Evolutionary conservation across 805 yeast species (phyloP).

Genomic region (Lachancea sp.): DNA sequence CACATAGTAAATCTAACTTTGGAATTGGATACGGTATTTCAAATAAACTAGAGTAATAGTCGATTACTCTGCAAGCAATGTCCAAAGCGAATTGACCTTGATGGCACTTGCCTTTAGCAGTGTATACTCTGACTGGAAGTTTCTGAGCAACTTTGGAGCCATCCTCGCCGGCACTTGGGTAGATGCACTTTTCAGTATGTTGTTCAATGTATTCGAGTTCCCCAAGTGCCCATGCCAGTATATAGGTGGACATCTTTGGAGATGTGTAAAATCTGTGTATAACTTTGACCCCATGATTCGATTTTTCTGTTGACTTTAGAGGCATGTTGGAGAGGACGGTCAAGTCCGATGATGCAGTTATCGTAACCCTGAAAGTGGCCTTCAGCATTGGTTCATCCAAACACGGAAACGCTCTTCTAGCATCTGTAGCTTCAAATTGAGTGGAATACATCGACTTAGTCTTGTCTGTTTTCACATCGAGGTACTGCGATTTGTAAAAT

Average conservation of each 20-base stretch:
- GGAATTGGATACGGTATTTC: slow-evolving; percentile 74
- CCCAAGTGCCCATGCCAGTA: slow-evolving; percentile 68
- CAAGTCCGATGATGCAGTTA: slow-evolving; percentile 44
- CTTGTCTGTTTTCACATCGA: slow-evolving; percentile 36
- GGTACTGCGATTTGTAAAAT: slow-evolving; percentile 60
- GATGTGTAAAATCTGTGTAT: slow-evolving; percentile 52
- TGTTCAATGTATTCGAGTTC: slow-evolving; percentile 58
- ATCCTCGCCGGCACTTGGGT: slow-evolving; percentile 14
- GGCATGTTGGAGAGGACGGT: slow-evolving; percentile 69
- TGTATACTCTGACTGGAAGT: slow-evolving; percentile 63
- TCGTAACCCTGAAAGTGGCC: slow-evolving; percentile 55
- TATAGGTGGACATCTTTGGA: slow-evolving; percentile 68
- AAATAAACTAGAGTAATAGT: slow-evolving; percentile 59
- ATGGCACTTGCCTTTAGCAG: slow-evolving; percentile 49
- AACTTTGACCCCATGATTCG: slow-evolving; percentile 35
- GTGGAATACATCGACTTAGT: slow-evolving; percentile 27
- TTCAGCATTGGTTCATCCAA: slow-evolving; percentile 68
- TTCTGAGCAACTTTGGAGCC: slow-evolving; percentile 22
- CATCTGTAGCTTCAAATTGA: slow-evolving; percentile 66
- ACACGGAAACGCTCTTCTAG: slow-evolving; percentile 72
- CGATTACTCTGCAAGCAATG: slow-evolving; percentile 56
- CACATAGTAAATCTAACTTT: slow-evolving; percentile 71
- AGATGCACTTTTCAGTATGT: slow-evolving; percentile 33
- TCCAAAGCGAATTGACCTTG: slow-evolving; percentile 60
- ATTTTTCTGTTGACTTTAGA: slow-evolving; percentile 36